Percentiles rank a stretch among this genome's conserved stretches.
phyloP scores from a whole-genome alignment of 2,329 filamentous ascomycete species.

The Colletotrichum musicola region DNA sequence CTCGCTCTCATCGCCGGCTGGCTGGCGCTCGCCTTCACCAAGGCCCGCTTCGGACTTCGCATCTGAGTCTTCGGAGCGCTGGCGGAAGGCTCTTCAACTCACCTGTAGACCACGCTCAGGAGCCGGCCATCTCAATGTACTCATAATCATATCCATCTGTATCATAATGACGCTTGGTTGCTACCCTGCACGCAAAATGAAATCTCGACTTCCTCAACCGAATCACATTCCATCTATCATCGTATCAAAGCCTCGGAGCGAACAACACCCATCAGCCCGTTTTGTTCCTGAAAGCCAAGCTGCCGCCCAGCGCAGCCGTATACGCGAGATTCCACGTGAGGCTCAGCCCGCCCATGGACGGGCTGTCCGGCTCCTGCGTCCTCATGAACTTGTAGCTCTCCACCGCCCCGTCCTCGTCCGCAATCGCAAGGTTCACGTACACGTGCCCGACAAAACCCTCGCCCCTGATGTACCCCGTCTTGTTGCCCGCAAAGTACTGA shows the following conservation, averaged over 20 bases:
- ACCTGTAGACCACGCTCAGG: background rate
- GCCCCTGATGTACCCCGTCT: constrained; percentile 70
- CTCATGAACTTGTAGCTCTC: constrained; percentile 34
- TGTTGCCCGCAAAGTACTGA: constrained; percentile 33
- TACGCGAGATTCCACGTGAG: constrained; percentile 30
- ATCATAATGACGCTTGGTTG: too few relatives aligned
- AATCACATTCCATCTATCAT: too few relatives aligned
- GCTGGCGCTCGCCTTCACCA: constrained; percentile 55
- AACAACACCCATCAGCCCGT: background rate
- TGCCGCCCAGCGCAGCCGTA: constrained; percentile 28
- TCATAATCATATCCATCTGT: background rate
- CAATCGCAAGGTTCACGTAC: constrained; percentile 78
- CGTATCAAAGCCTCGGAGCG: too few relatives aligned
- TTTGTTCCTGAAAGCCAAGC: background rate
- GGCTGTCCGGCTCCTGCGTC: constrained; percentile 4
- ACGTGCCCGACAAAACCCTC: constrained; percentile 84
- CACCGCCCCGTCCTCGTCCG: constrained; percentile 57
- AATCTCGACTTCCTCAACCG: too few relatives aligned
- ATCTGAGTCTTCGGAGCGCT: background rate
- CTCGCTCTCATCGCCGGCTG: constrained; percentile 75
- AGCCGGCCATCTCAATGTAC: background rate
- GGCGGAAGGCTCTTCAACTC: background rate
- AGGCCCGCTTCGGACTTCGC: constrained; percentile 27
- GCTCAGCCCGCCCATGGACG: constrained; percentile 4
- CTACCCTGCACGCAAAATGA: too few relatives aligned